Percentiles rank a stretch among this genome's conserved stretches.
Conservation (phyloP, 2,329 filamentous ascomycete species). For the Monilinia laxa region DNA sequence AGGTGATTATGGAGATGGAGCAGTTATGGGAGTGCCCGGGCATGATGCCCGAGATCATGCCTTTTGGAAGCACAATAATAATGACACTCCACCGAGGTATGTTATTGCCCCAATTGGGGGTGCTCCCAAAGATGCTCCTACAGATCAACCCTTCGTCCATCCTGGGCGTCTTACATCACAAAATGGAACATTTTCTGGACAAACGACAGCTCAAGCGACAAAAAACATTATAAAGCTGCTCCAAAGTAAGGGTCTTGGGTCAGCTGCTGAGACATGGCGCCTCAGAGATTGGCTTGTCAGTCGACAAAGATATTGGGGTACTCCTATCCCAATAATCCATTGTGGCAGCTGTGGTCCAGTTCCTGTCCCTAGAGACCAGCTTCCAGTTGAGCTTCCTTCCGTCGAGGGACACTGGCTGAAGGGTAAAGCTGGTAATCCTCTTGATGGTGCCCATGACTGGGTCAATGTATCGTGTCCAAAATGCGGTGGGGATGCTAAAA, state of each 20-base stretch:
- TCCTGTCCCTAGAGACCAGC: conserved; percentile 71
- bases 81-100: conserved; percentile 57
- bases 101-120: conserved; percentile 56
- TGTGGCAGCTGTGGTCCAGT: conserved; percentile 75
- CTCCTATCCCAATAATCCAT: conserved; percentile 86
- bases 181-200: conserved; percentile 64
- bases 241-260: conserved; percentile 54
- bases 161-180: conserved; percentile 67
- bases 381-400: conserved; percentile 73
- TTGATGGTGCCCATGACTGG: conserved; percentile 71
- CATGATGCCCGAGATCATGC: conserved; percentile 76
- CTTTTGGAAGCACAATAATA: conserved; percentile 74
- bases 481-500: conserved; percentile 67
- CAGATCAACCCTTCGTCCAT: conserved; percentile 59
- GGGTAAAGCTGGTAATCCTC: conserved; percentile 71
- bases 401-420: conserved; percentile 67
- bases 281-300: conserved; percentile 88
- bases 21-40: conserved; percentile 88
- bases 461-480: conserved; percentile 72
- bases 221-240: conserved; percentile 59
- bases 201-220: conserved; percentile 62
- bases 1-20: conserved; percentile 81
- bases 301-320: conserved; percentile 89
- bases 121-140: conserved; percentile 45
- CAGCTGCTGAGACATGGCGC: conserved; percentile 70